A percentile compares a stretch with the other conserved stretches of the same genome.
phyloP scores from a whole-genome alignment of 306 rosid genomes.

The Canavalia ensiformis region DNA sequence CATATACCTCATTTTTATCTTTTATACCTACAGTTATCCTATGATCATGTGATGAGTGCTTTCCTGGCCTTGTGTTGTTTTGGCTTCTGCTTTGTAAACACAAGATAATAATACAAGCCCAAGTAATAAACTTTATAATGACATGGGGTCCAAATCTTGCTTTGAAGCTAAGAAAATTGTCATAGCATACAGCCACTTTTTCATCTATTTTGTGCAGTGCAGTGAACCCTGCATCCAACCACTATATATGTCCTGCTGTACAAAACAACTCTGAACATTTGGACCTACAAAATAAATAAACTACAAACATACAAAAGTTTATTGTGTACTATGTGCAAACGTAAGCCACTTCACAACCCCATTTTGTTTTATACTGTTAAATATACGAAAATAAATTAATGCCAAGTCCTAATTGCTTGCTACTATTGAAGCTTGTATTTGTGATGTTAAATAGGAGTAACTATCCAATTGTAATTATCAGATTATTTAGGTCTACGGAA shows the following conservation, averaged over 20 bases:
- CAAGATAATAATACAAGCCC: background rate
- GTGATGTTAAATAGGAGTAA: background rate
- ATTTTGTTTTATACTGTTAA: background rate
- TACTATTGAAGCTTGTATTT: conserved; percentile 5
- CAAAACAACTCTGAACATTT: background rate
- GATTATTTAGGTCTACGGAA: background rate
- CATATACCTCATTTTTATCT: background rate
- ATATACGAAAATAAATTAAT: background rate
- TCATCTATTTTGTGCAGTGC: background rate
- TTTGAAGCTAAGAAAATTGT: conserved; percentile 9
- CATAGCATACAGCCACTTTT: background rate
- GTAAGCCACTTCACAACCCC: background rate
- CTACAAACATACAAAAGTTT: background rate
- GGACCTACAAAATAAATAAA: background rate
- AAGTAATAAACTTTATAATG: background rate
- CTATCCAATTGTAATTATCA: background rate
- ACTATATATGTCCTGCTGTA: background rate
- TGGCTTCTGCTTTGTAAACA: background rate
- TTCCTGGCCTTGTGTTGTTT: background rate
- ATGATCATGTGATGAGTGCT: background rate
- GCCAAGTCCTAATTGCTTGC: background rate
- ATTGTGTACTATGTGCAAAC: background rate
- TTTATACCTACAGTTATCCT: background rate
- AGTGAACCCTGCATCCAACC: background rate
- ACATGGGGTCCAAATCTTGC: conserved; percentile 1